A percentile compares a stretch with the other conserved stretches of the same genome.
phyloP scores from a whole-genome alignment of 2,329 filamentous ascomycete genomes.

The Didymella segeticola region DNA sequence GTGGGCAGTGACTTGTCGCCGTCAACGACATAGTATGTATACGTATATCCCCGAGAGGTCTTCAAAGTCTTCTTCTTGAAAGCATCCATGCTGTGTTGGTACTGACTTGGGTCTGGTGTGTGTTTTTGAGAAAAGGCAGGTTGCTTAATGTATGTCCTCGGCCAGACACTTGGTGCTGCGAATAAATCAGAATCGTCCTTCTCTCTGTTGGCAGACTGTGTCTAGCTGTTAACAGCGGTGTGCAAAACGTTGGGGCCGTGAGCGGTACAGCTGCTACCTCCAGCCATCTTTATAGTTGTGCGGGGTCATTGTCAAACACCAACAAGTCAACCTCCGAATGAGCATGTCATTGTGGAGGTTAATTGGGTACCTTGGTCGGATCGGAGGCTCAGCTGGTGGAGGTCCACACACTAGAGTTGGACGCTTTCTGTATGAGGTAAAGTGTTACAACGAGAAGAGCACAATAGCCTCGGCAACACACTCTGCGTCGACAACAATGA shows the following conservation, averaged over 20 bases:
- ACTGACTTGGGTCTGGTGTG: not conserved
- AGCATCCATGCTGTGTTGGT: conserved; percentile 27
- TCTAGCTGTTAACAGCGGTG: not conserved
- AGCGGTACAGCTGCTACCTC: conserved; percentile 2
- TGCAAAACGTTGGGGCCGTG: not conserved
- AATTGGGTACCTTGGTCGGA: not conserved
- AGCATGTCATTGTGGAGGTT: conserved; percentile 12
- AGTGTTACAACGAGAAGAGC: not conserved
- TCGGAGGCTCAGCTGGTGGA: not conserved
- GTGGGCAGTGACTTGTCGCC: conserved; percentile 31
- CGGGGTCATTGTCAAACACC: not conserved
- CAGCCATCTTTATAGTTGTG: not conserved
- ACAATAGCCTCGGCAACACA: too few species aligned
- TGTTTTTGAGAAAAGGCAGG: not conserved
- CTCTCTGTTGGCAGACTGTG: not conserved
- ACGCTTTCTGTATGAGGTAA: not conserved
- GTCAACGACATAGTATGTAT: conserved; percentile 36
- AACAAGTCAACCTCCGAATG: not conserved
- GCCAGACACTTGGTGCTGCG: not conserved
- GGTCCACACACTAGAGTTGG: conserved; percentile 6
- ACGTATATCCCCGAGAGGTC: conserved; percentile 35
- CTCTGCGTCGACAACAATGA: too few species aligned
- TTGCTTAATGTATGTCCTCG: not conserved
- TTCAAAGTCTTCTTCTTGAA: conserved; percentile 38
- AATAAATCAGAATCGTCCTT: not conserved